A percentile compares a stretch with the other conserved stretches of the same genome.
phyloP scores from a whole-genome alignment of 2,329 filamentous ascomycete species.

The Penicillium decumbens region DNA sequence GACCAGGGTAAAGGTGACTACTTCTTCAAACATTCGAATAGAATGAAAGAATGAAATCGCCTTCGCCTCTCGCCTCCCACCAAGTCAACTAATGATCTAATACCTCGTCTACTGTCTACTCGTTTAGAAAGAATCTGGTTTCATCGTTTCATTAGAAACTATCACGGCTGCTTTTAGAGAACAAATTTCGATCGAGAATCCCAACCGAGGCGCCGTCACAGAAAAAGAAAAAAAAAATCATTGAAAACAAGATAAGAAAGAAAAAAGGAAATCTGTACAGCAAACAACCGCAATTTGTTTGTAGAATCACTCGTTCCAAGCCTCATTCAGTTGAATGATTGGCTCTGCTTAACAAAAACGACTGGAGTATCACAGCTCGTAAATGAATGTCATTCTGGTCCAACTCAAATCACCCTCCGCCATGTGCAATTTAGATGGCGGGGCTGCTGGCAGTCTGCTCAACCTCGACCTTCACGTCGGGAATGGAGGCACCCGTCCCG shows the following conservation, averaged over 20 bases:
- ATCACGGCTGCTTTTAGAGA: constrained; percentile 22
- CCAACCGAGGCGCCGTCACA: constrained; percentile 23
- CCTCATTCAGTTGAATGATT: constrained; percentile 4
- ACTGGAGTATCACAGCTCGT: constrained; percentile 11
- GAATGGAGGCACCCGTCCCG: constrained; percentile 66
- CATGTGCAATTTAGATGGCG: constrained; percentile 22
- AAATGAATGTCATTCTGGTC: constrained; percentile 10
- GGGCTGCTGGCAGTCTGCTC: constrained; percentile 33
- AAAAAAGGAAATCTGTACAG: constrained; percentile 24
- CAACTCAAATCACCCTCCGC: constrained; percentile 1
- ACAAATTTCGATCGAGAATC: constrained; percentile 23
- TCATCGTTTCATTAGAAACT: constrained; percentile 25
- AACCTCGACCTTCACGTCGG: constrained; percentile 50
- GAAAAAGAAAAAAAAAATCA: constrained; percentile 17
- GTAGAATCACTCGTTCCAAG: constrained; percentile 2
- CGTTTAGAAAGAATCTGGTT: constrained; percentile 6
- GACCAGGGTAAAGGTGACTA: too few relatives aligned
- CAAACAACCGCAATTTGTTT: constrained; percentile 27
- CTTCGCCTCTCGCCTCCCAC: too few relatives aligned
- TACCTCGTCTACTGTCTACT: too few relatives aligned
- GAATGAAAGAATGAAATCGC: too few relatives aligned
- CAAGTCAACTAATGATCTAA: too few relatives aligned
- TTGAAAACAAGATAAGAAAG: neutral
- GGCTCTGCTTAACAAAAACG: constrained; percentile 7
- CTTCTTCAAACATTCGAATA: too few relatives aligned